phyloP scores from a whole-genome alignment of 2,329 filamentous ascomycete genomes.

The Helminthosporium solani region DNA sequence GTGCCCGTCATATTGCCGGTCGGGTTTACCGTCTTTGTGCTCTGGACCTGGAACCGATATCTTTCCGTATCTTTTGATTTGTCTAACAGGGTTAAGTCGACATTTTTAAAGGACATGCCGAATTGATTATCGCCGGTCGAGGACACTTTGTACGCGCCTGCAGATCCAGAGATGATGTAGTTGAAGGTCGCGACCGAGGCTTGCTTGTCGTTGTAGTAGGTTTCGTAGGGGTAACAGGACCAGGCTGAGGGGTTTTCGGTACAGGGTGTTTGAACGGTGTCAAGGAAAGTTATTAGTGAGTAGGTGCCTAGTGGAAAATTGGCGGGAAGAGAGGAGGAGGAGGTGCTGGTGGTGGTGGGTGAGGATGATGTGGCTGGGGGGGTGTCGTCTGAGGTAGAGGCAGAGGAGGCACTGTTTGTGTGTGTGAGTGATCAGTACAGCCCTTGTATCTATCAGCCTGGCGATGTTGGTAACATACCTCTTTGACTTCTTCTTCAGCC shows the following conservation, averaged over 20 bases:
- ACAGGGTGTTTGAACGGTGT: constrained; percentile 56
- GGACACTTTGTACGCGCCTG: constrained; percentile 53
- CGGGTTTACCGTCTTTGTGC: constrained; percentile 57
- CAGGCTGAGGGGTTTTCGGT: constrained; percentile 60
- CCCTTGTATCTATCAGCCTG: background rate
- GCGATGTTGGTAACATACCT: constrained; percentile 16
- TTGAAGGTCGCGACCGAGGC: constrained; percentile 56
- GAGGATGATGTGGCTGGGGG: constrained; percentile 13
- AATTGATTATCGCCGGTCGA: constrained; percentile 60
- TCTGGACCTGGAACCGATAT: constrained; percentile 58
- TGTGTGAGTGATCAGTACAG: background rate
- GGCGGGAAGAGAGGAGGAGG: constrained; percentile 22
- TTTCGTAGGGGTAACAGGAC: constrained; percentile 61
- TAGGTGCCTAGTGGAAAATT: constrained; percentile 65
- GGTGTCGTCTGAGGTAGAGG: constrained; percentile 6
- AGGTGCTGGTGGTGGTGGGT: constrained; percentile 20
- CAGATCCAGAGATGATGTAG: constrained; percentile 58
- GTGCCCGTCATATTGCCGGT: constrained; percentile 39
- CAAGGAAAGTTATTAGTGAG: constrained; percentile 60
- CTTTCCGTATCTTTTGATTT: constrained; percentile 53
- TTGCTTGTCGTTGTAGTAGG: constrained; percentile 48
- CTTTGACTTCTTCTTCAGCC: constrained; percentile 36
- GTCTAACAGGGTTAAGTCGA: constrained; percentile 53
- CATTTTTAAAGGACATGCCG: constrained; percentile 56
- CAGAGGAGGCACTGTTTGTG: constrained; percentile 1